These are phyloP conservation scores for Penium margaritaceum DNA, from an alignment of 139 green algal species.

Conservation along the genomic window DNA sequence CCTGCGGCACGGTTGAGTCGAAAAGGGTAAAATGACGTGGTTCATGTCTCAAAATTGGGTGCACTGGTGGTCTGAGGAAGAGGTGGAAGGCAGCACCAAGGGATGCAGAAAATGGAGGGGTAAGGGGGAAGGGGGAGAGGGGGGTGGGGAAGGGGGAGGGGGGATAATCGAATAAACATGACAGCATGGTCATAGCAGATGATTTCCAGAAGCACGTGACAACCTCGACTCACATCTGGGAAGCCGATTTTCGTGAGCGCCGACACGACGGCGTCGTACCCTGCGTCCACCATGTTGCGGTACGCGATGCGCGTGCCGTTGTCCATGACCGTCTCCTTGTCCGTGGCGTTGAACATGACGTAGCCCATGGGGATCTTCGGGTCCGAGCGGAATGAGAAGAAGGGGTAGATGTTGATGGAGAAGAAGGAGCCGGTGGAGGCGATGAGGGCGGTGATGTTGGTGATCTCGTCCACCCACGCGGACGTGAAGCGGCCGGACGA, in stretches of 20 bases:
- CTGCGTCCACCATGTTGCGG: conserved; percentile 24
- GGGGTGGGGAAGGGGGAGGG: not conserved
- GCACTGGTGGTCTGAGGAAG: not conserved
- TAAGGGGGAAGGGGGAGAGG: not conserved
- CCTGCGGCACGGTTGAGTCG: conserved; percentile 5
- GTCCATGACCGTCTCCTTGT: not conserved
- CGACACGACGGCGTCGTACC: not conserved
- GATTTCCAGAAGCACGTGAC: too few species aligned
- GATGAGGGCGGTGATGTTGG: conserved; percentile 2
- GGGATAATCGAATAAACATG: too few species aligned
- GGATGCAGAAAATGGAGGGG: not conserved
- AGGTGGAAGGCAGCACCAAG: not conserved
- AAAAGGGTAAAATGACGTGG: too few species aligned
- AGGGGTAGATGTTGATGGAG: conserved; percentile 32
- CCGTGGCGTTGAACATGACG: conserved; percentile 7
- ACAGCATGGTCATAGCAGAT: too few species aligned
- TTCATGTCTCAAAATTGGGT: too few species aligned
- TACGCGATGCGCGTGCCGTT: not conserved
- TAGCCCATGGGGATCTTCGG: not conserved
- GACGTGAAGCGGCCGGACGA: conserved; percentile 2
- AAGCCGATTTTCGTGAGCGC: conserved; percentile 12
- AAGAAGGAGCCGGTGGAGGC: conserved; percentile 6
- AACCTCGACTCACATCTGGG: not conserved
- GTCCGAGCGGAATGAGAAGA: not conserved
- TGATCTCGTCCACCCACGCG: not conserved